Evolutionary conservation across 495 filamentous ascomycete species (phyloP), one percentile per base, ranked within the genome.

Genomic region (Astrothelium subdiscretum): DNA sequence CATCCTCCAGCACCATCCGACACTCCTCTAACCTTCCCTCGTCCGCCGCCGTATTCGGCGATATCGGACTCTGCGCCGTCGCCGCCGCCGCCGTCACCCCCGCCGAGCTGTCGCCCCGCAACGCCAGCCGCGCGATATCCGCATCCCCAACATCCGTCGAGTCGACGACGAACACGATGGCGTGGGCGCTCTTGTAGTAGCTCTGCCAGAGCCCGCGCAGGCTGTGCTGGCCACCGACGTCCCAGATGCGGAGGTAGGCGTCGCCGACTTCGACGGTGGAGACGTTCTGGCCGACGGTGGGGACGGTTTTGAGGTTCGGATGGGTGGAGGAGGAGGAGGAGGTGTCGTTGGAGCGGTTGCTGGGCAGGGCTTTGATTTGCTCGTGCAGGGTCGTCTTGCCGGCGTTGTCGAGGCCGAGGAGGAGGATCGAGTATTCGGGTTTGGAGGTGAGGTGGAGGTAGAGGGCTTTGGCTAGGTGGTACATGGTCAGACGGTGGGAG

Each of bases 361-460:
- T 61, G 86, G 81, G 95, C 69, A 92, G 79, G 42, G 90, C 82
- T 77, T 96, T 96, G 70, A 97, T 88, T 71, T 96, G 90, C 65
- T 94, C 90, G 74, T 96, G 91, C 72, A 98, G 91, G 15, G 94
- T 98, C 38, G 94, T 97, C 79, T 98, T 98, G 74, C 94, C 94
- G 59, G 94, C 94, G 70, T 97, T 97, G 77, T 98, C 94, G 71
- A 98, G 87, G 59, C 94, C 94, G 66, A 97, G 88, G 58, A 98
- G 88, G 63, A 98, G 87, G 68, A 97, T 88, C 35, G 94, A 97
- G 80, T 96, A 98, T 79, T 98, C 94, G 80, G 97, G 92, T 85
- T 95, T 96, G 73, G 89, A 91, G 15, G 92, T 97, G 60, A 91
- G 91, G 64, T 95, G 87, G 57, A 90, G 82, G 78, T 98, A 98